phyloP scores from a whole-genome alignment of 805 yeast species.

The Debaryomyces castellii region DNA sequence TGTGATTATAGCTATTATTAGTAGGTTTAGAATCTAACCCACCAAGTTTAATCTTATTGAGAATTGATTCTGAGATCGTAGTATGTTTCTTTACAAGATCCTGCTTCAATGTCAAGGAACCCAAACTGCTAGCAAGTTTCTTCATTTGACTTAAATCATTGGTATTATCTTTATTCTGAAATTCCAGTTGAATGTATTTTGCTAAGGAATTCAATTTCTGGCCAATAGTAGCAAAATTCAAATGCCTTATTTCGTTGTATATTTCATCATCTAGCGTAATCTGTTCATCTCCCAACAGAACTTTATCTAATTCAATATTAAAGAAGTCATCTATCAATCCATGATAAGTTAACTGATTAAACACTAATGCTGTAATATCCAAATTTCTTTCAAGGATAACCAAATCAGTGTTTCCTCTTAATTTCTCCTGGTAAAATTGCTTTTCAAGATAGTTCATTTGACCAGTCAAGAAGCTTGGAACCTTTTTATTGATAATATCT shows the following conservation, averaged over 20 bases:
- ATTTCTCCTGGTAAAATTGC: conserved; percentile 32
- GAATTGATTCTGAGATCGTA: conserved; percentile 62
- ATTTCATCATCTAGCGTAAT: conserved; percentile 46
- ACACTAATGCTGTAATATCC: conserved; percentile 69
- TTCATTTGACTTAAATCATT: conserved; percentile 51
- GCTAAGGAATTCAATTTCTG: conserved; percentile 69
- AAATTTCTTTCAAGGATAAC: conserved; percentile 76
- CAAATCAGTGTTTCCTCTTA: conserved; percentile 60
- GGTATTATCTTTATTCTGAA: conserved; percentile 26
- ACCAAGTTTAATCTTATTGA: conserved; percentile 42
- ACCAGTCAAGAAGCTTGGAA: conserved; percentile 36
- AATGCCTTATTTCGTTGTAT: conserved; percentile 51
- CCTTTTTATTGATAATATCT: conserved; percentile 32
- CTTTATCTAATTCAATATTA: conserved; percentile 45
- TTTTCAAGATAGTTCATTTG: conserved; percentile 36
- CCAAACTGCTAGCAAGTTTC: conserved; percentile 67
- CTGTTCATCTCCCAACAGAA: conserved; percentile 16
- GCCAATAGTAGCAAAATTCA: conserved; percentile 82
- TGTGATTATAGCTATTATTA: conserved; percentile 22
- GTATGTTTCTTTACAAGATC: conserved; percentile 73
- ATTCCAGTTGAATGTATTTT: conserved; percentile 64
- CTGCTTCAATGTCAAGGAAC: conserved; percentile 65
- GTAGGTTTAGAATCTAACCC: conserved; percentile 7
- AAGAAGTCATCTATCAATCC: conserved; percentile 80
- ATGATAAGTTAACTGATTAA: conserved; percentile 76